Base-by-base conservation (phyloP, 192 early-diverging fungal genomes). In the Dissophora globulifera region DNA sequence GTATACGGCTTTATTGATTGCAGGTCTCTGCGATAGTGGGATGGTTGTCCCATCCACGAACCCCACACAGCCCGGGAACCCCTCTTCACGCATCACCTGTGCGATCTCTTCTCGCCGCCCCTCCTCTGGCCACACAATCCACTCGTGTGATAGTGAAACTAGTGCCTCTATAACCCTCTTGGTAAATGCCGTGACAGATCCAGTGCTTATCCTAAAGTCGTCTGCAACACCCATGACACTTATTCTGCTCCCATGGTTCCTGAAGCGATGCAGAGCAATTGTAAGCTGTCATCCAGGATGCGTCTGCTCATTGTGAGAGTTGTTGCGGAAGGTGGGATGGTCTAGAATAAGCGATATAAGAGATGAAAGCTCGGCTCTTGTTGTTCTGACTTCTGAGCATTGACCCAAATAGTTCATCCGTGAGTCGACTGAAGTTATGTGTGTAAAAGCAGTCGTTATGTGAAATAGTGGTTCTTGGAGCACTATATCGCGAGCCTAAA, bases 31-130 rank as follows among this genome's bases (percentile, higher is more conserved):
- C 9, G 1, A 10, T 0, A 58, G 26, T 4, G 56, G 56, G 12
- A 58, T 26, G 26, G 56, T 58, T 10, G 56, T 58, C 25, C 56
- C 56, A n/a, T 29, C 56, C 13, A 58, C 29, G 41, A 30, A 58
- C 4, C 56, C 41, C 4, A 58, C 17, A 29, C 56, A 58, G 23
- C 41, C 23, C 6, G 56, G 56, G 45, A 58, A 58, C 35, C 52
- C 35, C 32, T 58, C 56, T 8, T 9, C 15, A 42, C 42, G 23
- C 42, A 58, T 58, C 8, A 22, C 19, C 1, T 23, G 15, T 11
- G 33, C 38, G 25, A 35, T 31, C 20, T 56, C 54, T 20, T 56
- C 31, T 0, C 35, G 4, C 16, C 20, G 53, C n/a, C 6, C 32
- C 20, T 40, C 19, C 19, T 22, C 54, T 19, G 54, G 54, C 54